phyloP scores from a whole-genome alignment of 352 stramenopile species.

The Pythium periplocum region DNA sequence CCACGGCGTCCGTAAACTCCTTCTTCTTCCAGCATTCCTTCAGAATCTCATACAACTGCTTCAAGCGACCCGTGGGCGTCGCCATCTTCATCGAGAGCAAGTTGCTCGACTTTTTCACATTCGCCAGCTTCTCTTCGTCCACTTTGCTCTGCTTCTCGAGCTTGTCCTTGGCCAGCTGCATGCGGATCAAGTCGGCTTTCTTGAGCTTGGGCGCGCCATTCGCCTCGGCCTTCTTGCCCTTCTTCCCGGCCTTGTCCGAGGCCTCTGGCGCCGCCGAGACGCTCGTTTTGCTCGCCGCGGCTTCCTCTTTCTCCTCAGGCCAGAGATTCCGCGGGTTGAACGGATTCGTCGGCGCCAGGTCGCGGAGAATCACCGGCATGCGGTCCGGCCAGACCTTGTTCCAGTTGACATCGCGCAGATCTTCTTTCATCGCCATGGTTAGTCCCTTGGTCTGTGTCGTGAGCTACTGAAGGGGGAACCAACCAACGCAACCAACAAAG shows the following conservation, averaged over 20 bases:
- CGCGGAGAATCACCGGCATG: constrained; percentile 84
- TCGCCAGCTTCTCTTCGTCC: constrained; percentile 84
- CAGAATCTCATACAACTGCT: constrained; percentile 84
- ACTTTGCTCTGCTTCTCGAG: constrained; percentile 84
- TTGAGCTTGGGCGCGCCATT: constrained; percentile 48
- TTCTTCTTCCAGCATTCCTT: constrained; percentile 82
- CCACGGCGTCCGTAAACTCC: constrained; percentile 78
- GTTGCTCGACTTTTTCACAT: constrained; percentile 82
- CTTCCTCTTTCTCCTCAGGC: constrained; percentile 70
- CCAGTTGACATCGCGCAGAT: constrained; percentile 85
- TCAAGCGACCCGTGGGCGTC: constrained; percentile 70
- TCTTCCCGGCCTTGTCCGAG: constrained; percentile 24
- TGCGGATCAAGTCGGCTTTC: constrained; percentile 83
- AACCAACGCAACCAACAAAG: too few species aligned
- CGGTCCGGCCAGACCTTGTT: constrained; percentile 86
- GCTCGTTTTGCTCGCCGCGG: constrained; percentile 13
- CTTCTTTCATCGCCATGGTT: constrained; percentile 51
- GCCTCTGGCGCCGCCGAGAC: constrained; percentile 3
- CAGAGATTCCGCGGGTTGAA: constrained; percentile 86
- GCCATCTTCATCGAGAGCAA: constrained; percentile 84
- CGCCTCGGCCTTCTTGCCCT: constrained; percentile 35
- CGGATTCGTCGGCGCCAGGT: constrained; percentile 77
- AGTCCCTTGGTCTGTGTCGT: too few species aligned
- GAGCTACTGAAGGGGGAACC: too few species aligned
- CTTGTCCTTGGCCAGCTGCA: constrained; percentile 85